phyloP scores from a whole-genome alignment of 306 rosid species.

The Sicyos edulis region DNA sequence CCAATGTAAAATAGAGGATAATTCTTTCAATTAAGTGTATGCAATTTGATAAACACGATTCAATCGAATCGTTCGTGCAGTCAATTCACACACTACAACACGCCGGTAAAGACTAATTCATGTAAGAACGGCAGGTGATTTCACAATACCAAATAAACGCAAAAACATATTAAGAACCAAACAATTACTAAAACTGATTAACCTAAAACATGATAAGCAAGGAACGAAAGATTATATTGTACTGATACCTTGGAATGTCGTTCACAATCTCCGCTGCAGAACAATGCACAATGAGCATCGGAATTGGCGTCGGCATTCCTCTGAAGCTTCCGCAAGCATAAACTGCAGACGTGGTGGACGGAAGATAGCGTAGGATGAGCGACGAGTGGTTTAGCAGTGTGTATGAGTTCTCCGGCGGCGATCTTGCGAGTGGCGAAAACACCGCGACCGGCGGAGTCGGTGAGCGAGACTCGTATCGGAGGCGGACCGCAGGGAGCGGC shows the following conservation, averaged over 20 bases:
- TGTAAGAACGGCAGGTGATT: background rate
- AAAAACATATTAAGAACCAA: background rate
- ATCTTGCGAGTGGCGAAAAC: conserved; percentile 73
- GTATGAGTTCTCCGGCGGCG: conserved; percentile 62
- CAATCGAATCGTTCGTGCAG: background rate
- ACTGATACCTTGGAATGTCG: conserved; percentile 39
- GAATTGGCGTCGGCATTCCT: background rate
- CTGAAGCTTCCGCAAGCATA: conserved; percentile 49
- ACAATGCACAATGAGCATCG: conserved; percentile 26
- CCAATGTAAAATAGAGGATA: background rate
- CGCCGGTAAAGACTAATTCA: background rate
- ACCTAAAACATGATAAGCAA: background rate
- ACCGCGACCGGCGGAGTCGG: conserved; percentile 69
- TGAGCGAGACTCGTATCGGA: conserved; percentile 62
- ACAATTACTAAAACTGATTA: background rate
- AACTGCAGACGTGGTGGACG: conserved; percentile 44
- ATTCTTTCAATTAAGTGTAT: background rate
- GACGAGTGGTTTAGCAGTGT: conserved; percentile 63
- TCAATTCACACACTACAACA: background rate
- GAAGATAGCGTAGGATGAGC: conserved; percentile 55
- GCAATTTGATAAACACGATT: background rate
- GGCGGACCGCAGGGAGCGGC: conserved; percentile 42
- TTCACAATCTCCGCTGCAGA: conserved; percentile 50
- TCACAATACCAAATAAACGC: conserved; percentile 3
- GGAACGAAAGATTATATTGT: background rate